Evolutionary conservation across 176 grass and related monocot species (phyloP), one percentile per base, ranked within the genome.

Genomic region (Eremochloa ophiuroides): DNA sequence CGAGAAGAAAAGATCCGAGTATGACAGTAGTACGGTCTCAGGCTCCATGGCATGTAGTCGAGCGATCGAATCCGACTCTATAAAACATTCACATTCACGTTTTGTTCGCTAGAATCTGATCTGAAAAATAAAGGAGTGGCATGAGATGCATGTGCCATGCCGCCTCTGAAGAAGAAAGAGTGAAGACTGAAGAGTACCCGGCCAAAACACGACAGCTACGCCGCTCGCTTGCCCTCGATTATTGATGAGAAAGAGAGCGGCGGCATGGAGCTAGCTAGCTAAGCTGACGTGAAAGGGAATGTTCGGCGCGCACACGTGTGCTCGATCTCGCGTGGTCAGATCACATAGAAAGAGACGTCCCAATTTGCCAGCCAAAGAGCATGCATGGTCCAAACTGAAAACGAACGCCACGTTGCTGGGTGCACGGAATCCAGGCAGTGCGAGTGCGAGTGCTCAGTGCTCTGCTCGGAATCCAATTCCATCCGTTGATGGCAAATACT

Each of bases 311-410:
- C 66, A 20, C 76, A 65, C 82, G 66, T 82, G 82, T 76, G 87
- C 34, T 12, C 46, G 37, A 68, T 27, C 66, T 51, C 46, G 40
- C 30, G 34, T 73, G 73, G 63, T 73, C 44, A 44, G 66, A 56
- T 88, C 66, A 0, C 4, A 5, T 35, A 3, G 50, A 87, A 43
- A 83, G 67, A 31, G 75, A 84, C 68, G 61, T 61, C 71, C 31
- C 17, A 26, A n/a, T 56, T 74, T 37, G 72, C 18, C 47, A 74
- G 71, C 18, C 47, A 69, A 68, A 55, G 23, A 62, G 73, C 64
- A 44, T n/a, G n/a, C n/a, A n/a, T 41, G 80, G 73, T 87, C 85
- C 73, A 87, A 77, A 56, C 13, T 35, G 40, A 63, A 71, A 39
- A 42, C 17, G 42, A 40, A 41, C 14, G 27, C 28, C 67, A 77